phyloP scores from a whole-genome alignment of 495 filamentous ascomycete genomes.

The Aspergillus bridgeri region DNA sequence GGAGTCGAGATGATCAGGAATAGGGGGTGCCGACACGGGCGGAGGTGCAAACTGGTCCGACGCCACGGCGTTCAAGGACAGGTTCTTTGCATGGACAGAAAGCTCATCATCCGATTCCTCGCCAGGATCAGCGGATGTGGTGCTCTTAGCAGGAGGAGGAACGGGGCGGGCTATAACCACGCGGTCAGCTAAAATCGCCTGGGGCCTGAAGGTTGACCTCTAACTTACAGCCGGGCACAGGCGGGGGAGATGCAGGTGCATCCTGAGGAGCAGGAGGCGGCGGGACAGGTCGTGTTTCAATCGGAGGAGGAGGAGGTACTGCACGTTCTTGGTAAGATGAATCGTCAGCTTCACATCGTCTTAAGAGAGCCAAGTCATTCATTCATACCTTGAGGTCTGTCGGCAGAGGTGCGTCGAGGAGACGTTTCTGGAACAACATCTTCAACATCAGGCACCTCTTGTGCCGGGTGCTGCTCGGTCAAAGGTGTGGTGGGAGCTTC shows the following conservation, averaged over 20 bases:
- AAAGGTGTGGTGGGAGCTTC: constrained; percentile 35
- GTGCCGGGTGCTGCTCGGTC: constrained; percentile 43
- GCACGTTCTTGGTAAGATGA: constrained; percentile 19
- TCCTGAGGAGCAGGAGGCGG: constrained; percentile 61
- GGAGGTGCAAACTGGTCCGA: constrained; percentile 42
- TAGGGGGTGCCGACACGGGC: constrained; percentile 40
- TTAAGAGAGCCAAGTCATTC: neutral
- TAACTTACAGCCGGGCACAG: constrained; percentile 64
- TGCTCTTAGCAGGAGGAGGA: constrained; percentile 45
- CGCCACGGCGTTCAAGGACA: constrained; percentile 38
- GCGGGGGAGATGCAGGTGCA: constrained; percentile 64
- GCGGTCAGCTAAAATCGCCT: constrained; percentile 30
- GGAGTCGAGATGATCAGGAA: constrained; percentile 44
- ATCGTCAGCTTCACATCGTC: constrained; percentile 5
- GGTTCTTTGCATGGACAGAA: constrained; percentile 57
- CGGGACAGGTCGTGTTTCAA: constrained; percentile 36
- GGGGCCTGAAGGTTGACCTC: neutral
- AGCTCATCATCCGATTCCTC: constrained; percentile 94
- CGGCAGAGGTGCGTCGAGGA: constrained; percentile 43
- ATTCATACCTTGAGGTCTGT: constrained; percentile 51
- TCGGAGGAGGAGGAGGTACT: constrained; percentile 31
- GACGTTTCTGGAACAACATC: constrained; percentile 48
- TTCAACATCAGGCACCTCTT: constrained; percentile 60
- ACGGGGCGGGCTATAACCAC: constrained; percentile 52
- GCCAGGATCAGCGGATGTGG: constrained; percentile 67